Conservation (phyloP, 495 filamentous ascomycete species). For the Penicillium ochrochloron region DNA sequence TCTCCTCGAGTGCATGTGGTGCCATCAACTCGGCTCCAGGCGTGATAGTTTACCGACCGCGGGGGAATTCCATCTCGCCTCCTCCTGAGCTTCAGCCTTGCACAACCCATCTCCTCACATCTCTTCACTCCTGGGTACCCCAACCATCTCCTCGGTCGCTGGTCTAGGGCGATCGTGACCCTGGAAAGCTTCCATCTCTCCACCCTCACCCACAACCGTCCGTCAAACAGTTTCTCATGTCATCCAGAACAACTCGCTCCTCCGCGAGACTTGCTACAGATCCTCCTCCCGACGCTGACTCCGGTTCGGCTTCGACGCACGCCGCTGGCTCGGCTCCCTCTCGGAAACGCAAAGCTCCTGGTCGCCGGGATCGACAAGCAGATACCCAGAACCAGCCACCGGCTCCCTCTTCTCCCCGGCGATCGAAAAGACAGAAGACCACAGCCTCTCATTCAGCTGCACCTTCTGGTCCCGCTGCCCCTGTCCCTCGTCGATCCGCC, state of each 20-base stretch:
- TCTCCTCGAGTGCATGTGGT: neutral
- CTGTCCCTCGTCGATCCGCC: conserved; percentile 60
- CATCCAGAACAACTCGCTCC: conserved; percentile 81
- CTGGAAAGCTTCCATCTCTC: conserved; percentile 6
- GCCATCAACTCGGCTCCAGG: neutral
- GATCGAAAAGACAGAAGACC: conserved; percentile 50
- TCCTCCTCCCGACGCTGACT: conserved; percentile 44
- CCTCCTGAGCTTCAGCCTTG: neutral
- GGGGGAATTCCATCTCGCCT: conserved; percentile 7
- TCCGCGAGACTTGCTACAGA: conserved; percentile 77
- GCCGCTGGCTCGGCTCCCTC: conserved; percentile 48
- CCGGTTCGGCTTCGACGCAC: conserved; percentile 41
- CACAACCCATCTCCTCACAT: neutral
- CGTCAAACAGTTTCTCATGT: conserved; percentile 65
- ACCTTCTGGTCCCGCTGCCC: conserved; percentile 42
- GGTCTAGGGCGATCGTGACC: neutral
- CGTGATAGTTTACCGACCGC: conserved; percentile 7
- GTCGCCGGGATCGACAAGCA: conserved; percentile 44
- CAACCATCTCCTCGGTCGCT: conserved; percentile 10
- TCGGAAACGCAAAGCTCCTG: conserved; percentile 63
- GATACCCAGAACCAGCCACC: conserved; percentile 47
- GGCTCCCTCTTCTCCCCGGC: conserved; percentile 47
- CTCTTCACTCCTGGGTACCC: neutral
- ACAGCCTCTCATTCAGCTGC: conserved; percentile 49
- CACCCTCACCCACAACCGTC: conserved; percentile 20